Evolutionary conservation across 2,329 filamentous ascomycete genomes (phyloP), one percentile per base, ranked within the genome.

Genomic region (Fusarium sp.): DNA sequence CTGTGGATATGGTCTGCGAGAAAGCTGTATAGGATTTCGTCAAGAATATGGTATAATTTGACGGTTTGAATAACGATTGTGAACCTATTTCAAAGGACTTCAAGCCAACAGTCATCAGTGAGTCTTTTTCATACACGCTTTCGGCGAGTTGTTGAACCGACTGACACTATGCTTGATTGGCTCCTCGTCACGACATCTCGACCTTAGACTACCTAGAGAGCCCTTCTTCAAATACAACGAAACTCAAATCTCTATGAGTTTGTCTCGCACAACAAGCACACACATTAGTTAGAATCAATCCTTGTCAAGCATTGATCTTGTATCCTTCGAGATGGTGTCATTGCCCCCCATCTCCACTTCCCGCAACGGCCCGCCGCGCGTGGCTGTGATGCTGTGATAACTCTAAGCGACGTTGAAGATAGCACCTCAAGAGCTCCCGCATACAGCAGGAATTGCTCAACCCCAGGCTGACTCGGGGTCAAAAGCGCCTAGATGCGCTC

Each of bases 291-390:
- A n/a, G 26, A 38, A 5, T 36, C 18, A 22, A 18, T 18, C 5
- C 44, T 38, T 5, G 13, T 17, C 31, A 26, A 13, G 28, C 9
- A 13, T 50, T 18, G 28, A n/a, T 28, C 24, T n/a, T 28, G 58
- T 17, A 36, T 31, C 10, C 28, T 10, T 31, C 22, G 39, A 49
- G 42, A n/a, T 40, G 54, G 38, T 39, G 34, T 34, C 45, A 44
- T 43, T 28, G 14, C 33, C 26, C 33, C 36, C 48, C 22, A 34
- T 38, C 38, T 33, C 66, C 62, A 42, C 61, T 52, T 42, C 57
- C 61, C 52, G 62, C 49, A 40, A 70, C 66, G 52, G 66, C 52
- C 66, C 62, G 40, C 33, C 28, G 28, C 26, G 24, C 10, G 61
- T 51, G 60, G 55, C 45, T 58, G 54, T 66, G 64, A 45, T 39